Conservation (phyloP, 108 stramenopile genomes). For the Fistulifera solaris region DNA sequence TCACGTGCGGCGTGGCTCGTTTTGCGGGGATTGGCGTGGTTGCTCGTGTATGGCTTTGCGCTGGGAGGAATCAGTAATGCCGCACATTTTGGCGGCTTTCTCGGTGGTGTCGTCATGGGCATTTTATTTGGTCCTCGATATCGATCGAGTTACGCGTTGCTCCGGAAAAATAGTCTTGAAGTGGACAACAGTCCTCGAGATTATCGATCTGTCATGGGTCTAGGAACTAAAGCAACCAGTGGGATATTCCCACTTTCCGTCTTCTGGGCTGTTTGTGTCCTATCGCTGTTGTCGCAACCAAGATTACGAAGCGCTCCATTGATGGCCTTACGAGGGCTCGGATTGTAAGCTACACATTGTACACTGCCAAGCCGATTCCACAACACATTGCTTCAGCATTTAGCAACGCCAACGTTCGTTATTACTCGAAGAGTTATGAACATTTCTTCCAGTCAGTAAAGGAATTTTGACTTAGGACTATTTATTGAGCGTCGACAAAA, state of each 20-base stretch:
- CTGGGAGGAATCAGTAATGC: slow-evolving; percentile 56
- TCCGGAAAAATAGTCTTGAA: slow-evolving; percentile 40
- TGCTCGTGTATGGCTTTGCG: slow-evolving; percentile 39
- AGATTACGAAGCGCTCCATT: slow-evolving; percentile 21
- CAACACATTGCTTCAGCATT: too few relatives aligned
- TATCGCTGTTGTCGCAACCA: slow-evolving; percentile 13
- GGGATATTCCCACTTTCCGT: slow-evolving; percentile 41
- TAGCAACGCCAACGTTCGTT: too few relatives aligned
- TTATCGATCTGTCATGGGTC: slow-evolving; percentile 58
- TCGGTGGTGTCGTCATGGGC: slow-evolving; percentile 52
- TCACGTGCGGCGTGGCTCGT: slow-evolving; percentile 27
- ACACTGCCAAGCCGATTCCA: too few relatives aligned
- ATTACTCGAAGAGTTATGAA: too few relatives aligned
- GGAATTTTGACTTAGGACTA: too few relatives aligned
- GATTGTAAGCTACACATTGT: too few relatives aligned
- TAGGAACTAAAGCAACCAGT: slow-evolving; percentile 37
- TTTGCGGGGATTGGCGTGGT: slow-evolving; percentile 38
- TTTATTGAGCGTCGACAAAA: too few relatives aligned
- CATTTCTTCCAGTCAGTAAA: too few relatives aligned
- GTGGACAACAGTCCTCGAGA: slow-evolving; percentile 28
- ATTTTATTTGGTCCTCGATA: slow-evolving; percentile 59
- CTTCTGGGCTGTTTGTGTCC: slow-evolving; percentile 30
- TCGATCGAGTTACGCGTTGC: slow-evolving; percentile 36
- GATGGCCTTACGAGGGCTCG: neutral
- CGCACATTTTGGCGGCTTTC: slow-evolving; percentile 62